These are phyloP conservation scores for Chrysopogon serrulatus DNA, from an alignment of 176 grass and related monocot genomes.

Conservation along the genomic window DNA sequence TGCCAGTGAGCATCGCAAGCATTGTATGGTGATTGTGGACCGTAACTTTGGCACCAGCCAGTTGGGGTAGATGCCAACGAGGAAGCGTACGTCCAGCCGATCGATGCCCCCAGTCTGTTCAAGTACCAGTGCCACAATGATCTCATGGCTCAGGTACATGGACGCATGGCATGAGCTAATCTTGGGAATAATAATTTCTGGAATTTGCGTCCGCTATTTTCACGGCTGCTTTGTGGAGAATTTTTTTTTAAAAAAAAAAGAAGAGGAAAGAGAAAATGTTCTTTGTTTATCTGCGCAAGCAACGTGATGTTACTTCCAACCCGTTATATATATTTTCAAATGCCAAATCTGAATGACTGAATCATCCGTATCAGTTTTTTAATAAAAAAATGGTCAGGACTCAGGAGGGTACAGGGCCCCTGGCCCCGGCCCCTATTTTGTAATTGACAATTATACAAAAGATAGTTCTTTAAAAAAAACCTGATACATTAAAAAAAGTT, in stretches of 20 bases:
- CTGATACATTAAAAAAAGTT: too few species aligned
- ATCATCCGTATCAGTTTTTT: too few species aligned
- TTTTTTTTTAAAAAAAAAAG: too few species aligned
- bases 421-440: too few species aligned
- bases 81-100: background rate
- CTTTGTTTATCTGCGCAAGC: background rate
- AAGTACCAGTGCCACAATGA: background rate
- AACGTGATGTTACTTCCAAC: background rate
- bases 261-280: background rate
- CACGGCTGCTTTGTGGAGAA: too few species aligned
- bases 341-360: too few species aligned
- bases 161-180: background rate
- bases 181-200: too few species aligned
- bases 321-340: background rate
- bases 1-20: background rate
- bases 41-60: background rate
- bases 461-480: too few species aligned
- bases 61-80: slow-evolving; percentile 6
- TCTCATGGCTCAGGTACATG: background rate
- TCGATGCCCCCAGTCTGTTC: background rate
- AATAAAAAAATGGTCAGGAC: too few species aligned
- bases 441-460: too few species aligned
- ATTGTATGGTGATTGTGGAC: background rate
- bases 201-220: background rate
- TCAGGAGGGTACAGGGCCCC: too few species aligned